phyloP scores from a whole-genome alignment of 2,329 filamentous ascomycete genomes.

The Diaporthe sp. region DNA sequence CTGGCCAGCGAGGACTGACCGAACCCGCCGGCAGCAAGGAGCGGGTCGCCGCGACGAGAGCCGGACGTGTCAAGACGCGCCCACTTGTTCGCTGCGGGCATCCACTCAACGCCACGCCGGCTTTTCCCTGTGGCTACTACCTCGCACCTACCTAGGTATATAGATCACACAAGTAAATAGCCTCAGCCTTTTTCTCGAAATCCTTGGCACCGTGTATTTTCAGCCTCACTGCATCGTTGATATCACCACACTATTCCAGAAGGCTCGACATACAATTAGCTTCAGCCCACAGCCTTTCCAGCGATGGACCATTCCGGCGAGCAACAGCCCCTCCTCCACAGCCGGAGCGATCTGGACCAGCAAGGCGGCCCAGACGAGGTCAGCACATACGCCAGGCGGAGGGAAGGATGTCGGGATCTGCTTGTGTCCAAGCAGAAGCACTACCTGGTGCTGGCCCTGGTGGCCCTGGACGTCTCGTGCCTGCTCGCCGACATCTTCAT shows the following conservation, averaged over 20 bases:
- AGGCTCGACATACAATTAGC: background rate
- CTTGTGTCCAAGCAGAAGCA: constrained; percentile 55
- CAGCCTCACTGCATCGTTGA: constrained; percentile 11
- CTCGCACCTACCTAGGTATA: background rate
- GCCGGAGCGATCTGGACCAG: background rate
- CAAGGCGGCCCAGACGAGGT: constrained; percentile 23
- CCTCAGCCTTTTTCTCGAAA: background rate
- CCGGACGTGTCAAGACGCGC: constrained; percentile 22
- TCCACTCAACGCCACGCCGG: constrained; percentile 9
- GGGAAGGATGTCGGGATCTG: constrained; percentile 26
- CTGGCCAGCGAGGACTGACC: background rate
- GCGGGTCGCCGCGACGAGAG: background rate
- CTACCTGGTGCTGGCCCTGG: constrained; percentile 58
- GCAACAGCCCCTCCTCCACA: constrained; percentile 38
- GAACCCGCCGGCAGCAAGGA: background rate
- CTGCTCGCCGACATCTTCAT: constrained; percentile 64
- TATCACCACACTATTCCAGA: background rate
- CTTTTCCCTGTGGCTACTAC: background rate
- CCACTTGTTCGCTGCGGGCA: background rate
- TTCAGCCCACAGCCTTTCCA: background rate
- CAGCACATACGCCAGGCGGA: constrained; percentile 33
- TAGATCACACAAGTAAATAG: background rate
- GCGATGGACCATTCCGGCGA: constrained; percentile 37
- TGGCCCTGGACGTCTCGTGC: constrained; percentile 61
- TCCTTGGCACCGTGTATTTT: background rate